phyloP scores from a whole-genome alignment of 2,329 filamentous ascomycete genomes.

The Fusarium robinianum region DNA sequence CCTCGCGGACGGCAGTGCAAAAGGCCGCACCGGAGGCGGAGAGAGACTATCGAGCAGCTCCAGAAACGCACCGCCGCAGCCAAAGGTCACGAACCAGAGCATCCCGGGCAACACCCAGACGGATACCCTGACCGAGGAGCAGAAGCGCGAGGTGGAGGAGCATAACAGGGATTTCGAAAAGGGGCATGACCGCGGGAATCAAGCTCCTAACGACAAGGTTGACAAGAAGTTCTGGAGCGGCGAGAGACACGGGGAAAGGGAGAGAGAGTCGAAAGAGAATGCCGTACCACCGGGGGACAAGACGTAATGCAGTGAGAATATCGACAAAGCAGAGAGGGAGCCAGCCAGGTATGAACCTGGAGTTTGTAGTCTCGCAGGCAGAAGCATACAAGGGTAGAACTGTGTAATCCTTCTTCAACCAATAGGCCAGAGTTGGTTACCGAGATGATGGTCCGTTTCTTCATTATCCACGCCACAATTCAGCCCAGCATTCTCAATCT shows the following conservation, averaged over 20 bases:
- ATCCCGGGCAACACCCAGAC: constrained; percentile 42
- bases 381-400: too few relatives aligned
- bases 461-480: too few relatives aligned
- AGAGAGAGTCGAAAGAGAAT: neutral
- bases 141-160: constrained; percentile 60
- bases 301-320: neutral
- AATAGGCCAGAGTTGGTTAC: too few relatives aligned
- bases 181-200: constrained; percentile 53
- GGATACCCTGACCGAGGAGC: constrained; percentile 51
- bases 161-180: constrained; percentile 63
- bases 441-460: too few relatives aligned
- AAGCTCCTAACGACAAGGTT: constrained; percentile 55
- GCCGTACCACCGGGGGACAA: constrained; percentile 1
- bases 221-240: constrained; percentile 58
- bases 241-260: constrained; percentile 3
- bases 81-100: constrained; percentile 57
- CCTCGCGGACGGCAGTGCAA: constrained; percentile 38
- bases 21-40: constrained; percentile 48
- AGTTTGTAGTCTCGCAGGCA: too few relatives aligned
- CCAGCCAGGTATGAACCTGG: too few relatives aligned
- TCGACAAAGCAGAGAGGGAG: neutral
- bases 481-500: too few relatives aligned
- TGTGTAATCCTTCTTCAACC: too few relatives aligned
- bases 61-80: constrained; percentile 46
- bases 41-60: constrained; percentile 42